Base-by-base conservation (phyloP, 345 rosid species). In the Syzygium grande region DNA sequence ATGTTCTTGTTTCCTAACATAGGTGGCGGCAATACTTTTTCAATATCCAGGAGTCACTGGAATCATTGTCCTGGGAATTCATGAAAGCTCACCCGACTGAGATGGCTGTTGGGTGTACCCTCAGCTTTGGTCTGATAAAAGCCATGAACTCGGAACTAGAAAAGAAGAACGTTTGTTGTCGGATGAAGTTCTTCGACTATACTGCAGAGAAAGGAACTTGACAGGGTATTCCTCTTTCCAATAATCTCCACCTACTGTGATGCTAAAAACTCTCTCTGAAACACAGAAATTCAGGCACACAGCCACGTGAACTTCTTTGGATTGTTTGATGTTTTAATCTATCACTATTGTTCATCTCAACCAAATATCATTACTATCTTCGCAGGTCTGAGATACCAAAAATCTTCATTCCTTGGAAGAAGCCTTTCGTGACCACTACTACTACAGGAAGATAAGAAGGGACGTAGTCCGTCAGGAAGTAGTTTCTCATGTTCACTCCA, bases 361-460 rank as follows among this genome's bases (percentile, higher is more conserved):
- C 14, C 54, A 38, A 38, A 14, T 7, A 41, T 55, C 27, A 53
- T 77, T 84, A n/a, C 52, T 87, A 14, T 46, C n/a, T 87, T 90
- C 88, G 89, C 94, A 97, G 98, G 89, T 97, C 93, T 90, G 95
- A 96, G 91, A 91, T 93, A 85, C 99, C 98, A 17, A 94, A 92
- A 91, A 51, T 84, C 43, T 96, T 94, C 90, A 63, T 94, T 53
- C 27, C 43, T 29, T 94, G 98, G 98, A 91, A 86, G 90, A 95
- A 61, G 30, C 30, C 34, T 61, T 61, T 61, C 7, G 30, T 4
- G 17, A 61, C 16, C 34, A 12, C 30, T 5, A 12, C 9, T 27
- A n/a, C 68, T 43, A 43, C n/a, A n/a, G 68, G 30, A 61, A 61
- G 0, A n/a, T 96, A 87, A 91, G 89, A 91, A 92, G 98, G 91